phyloP scores from a whole-genome alignment of 2,329 filamentous ascomycete genomes.

The Akanthomyces uredinophilus region DNA sequence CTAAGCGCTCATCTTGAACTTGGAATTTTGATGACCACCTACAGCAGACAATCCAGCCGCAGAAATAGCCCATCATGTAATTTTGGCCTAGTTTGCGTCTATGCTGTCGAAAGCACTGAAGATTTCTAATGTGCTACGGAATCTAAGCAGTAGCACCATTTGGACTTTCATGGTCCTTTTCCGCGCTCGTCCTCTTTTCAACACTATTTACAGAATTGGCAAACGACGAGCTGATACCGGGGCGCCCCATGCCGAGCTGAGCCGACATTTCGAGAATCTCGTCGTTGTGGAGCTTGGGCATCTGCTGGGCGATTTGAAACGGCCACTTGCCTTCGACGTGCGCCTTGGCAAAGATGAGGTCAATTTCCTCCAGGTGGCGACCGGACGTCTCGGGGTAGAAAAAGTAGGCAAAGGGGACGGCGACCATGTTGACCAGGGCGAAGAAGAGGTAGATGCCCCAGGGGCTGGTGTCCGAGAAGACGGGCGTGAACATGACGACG shows the following conservation, averaged over 20 bases:
- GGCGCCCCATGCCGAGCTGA: slow-evolving; percentile 3
- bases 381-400: slow-evolving; percentile 48
- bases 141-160: not conserved
- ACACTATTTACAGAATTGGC: not conserved
- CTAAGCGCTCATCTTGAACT: too few relatives aligned
- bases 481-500: slow-evolving; percentile 58
- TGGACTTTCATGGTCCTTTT: not conserved
- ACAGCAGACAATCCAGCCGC: too few relatives aligned
- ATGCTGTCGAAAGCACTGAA: too few relatives aligned
- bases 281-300: slow-evolving; percentile 34
- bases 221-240: not conserved
- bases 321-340: slow-evolving; percentile 55
- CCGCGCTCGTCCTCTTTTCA: not conserved
- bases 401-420: slow-evolving; percentile 42
- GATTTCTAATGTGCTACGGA: too few relatives aligned
- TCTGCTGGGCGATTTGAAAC: slow-evolving; percentile 50
- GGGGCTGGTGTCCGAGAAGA: slow-evolving; percentile 54
- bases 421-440: slow-evolving; percentile 43
- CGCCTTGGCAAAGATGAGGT: slow-evolving; percentile 56
- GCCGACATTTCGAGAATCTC: slow-evolving; percentile 4
- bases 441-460: slow-evolving; percentile 46
- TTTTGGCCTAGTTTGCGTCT: too few relatives aligned
- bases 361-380: slow-evolving; percentile 50
- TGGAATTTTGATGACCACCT: too few relatives aligned
- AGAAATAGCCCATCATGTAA: too few relatives aligned